Evolutionary conservation across 1,139 yeast species (phyloP).

Genomic region (Yamadazyma mexicana): DNA sequence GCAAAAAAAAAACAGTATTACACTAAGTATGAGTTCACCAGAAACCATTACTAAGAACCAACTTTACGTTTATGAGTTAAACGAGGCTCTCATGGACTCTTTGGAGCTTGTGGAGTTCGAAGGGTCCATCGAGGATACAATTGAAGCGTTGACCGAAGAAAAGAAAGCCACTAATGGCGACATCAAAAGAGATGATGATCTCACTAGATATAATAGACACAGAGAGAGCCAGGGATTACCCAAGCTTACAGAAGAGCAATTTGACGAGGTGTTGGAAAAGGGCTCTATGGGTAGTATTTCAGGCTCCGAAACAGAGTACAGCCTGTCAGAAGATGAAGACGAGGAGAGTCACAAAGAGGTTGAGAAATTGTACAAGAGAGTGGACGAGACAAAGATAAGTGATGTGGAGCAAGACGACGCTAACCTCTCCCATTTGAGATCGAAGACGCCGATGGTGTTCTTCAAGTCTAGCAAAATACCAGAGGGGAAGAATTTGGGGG

Average conservation of each 20-base stretch:
- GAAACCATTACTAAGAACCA: constrained; percentile 27
- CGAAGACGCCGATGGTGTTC: constrained; percentile 62
- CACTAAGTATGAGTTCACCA: not conserved
- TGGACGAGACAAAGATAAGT: constrained; percentile 12
- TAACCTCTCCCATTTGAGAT: constrained; percentile 44
- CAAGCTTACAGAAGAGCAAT: constrained; percentile 57
- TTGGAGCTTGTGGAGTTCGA: constrained; percentile 61
- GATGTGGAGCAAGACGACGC: constrained; percentile 8
- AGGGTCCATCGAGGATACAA: constrained; percentile 18
- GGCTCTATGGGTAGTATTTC: constrained; percentile 59
- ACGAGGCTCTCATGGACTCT: constrained; percentile 41
- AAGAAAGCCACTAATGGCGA: not conserved
- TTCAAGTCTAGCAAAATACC: constrained; percentile 52
- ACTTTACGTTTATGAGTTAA: constrained; percentile 55
- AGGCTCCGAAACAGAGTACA: constrained; percentile 43
- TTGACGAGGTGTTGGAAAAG: constrained; percentile 54
- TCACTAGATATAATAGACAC: constrained; percentile 61
- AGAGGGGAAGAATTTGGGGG: constrained; percentile 55
- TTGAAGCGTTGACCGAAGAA: constrained; percentile 2
- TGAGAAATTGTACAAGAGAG: constrained; percentile 17
- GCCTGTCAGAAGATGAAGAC: constrained; percentile 8
- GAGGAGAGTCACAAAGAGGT: constrained; percentile 26
- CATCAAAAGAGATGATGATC: constrained; percentile 33
- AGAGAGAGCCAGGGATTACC: constrained; percentile 48
- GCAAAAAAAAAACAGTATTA: not conserved